Evolutionary conservation across 2,329 filamentous ascomycete species (phyloP), one percentile per base, ranked within the genome.

Genomic region (Stemphylium beticola): DNA sequence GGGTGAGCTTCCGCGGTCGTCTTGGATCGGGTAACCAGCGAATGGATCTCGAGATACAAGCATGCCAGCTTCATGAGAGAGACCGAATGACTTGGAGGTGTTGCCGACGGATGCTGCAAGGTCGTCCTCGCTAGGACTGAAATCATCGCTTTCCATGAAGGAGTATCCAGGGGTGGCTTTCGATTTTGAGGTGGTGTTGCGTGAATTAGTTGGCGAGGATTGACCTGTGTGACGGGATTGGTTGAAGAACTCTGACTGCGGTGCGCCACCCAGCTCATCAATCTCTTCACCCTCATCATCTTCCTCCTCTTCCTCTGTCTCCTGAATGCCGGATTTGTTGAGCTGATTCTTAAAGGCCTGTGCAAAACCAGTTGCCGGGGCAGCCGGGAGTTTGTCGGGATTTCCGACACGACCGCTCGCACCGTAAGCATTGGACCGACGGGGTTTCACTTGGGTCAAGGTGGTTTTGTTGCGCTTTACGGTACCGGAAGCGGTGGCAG

Each of bases 341-440:
- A 70, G 66, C 43, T 72, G 67, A 11, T 53, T 57, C 14, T 68
- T 60, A 34, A 75, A 74, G 11, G 71, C 71, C 44, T 74, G 66
- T 5, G 65, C 57, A 20, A 74, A 75, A 4, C 71, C 72, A 15
- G 71, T 71, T 8, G 55, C 67, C 3, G 56, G 56, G 0, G 67
- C 57, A 15, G 69, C 41, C 0, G 60, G 45, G 4, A 76, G 57
- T 36, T 71, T 68, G 34, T 69, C 66, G 12, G 70, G 70, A 33
- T 64, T 61, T 22, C 65, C 63, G 36, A 71, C 61, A 22, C 71
- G 72, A 44, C 72, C 73, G 49, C 64, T 66, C 18, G 74, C 62
- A 33, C 75, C 75, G 50, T 77, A 77, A 1, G 73, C 72, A 44
- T 71, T 69, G 4, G 74, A 76, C 39, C 67, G 61, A 20, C 67